Evolutionary conservation across 768 basidiomycete genomes (phyloP), one percentile per base, ranked within the genome.

Genomic region (Leccinum barrowsii): DNA sequence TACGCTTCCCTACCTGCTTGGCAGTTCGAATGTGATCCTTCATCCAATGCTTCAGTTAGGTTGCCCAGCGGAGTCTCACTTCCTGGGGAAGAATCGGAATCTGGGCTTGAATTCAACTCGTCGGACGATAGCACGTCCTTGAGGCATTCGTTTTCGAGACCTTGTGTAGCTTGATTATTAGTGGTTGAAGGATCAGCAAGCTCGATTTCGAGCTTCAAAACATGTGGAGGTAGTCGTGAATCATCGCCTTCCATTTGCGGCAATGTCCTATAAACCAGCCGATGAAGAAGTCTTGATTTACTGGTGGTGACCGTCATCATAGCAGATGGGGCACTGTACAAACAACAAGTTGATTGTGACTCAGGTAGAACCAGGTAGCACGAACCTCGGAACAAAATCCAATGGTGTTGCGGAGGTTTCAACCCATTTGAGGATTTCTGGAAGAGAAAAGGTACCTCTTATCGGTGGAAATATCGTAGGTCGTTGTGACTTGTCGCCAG

Each of bases 321-420:
- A 8, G 71, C 32, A 11, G 73, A 55, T 17, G 82, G 81, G 30
- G 77, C 58, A 63, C 82, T 84, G 60, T 6, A 47, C n/a, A n/a
- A n/a, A n/a, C n/a, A n/a, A n/a, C n/a, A 28, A 30, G 54, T 13
- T 48, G 15, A 59, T 51, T 50, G 24, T 12, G 46, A 28, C 35
- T 26, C 26, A 22, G n/a, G 28, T 32, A 12, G 49, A 44, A 50
- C 8, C 19, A 17, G 26, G 32, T 8, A 22, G n/a, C 32, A 55
- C 63, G 10, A 54, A 86, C 85, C 80, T 83, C 35, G 83, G 77
- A 50, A 83, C 74, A 62, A 86, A 86, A n/a, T 75, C 59, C 53
- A 74, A 59, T 50, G 72, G 70, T 12, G 66, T 60, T 44, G 66
- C 63, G 19, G 72, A 65, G 2, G 69, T 65, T 63, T 71, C 58